A percentile compares a stretch with the other conserved stretches of the same genome.
phyloP scores from a whole-genome alignment of 495 filamentous ascomycete species.

The Lasiosphaeria ovina region DNA sequence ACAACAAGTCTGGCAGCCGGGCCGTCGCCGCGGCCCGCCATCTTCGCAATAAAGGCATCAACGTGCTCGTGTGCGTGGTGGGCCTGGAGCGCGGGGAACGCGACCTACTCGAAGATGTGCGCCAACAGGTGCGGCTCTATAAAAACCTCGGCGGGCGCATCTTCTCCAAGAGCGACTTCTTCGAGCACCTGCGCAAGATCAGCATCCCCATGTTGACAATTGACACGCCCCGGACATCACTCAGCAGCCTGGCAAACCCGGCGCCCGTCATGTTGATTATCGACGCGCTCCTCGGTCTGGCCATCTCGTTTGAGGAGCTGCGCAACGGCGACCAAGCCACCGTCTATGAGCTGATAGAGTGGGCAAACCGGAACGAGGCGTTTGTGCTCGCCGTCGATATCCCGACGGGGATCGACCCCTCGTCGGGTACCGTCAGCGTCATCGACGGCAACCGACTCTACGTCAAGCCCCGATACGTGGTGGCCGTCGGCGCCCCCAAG shows the following conservation, averaged over 20 bases:
- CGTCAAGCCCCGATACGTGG: constrained; percentile 71
- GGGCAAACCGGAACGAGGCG: constrained; percentile 79
- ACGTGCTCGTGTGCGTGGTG: constrained; percentile 78
- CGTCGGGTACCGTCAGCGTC: constrained; percentile 58
- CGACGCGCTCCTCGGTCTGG: constrained; percentile 83
- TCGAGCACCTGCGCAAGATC: constrained; percentile 46
- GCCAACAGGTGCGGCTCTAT: constrained; percentile 72
- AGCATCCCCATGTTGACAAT: constrained; percentile 38
- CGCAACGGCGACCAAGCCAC: constrained; percentile 76
- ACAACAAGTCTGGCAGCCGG: constrained; percentile 79
- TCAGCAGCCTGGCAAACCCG: constrained; percentile 34
- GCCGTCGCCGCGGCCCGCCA: constrained; percentile 85
- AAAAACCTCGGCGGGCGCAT: constrained; percentile 73
- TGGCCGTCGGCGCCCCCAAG: constrained; percentile 81
- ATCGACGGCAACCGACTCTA: constrained; percentile 69
- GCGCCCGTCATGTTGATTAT: constrained; percentile 72
- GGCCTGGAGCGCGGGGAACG: constrained; percentile 67
- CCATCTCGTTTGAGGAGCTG: constrained; percentile 79
- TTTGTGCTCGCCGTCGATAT: constrained; percentile 80
- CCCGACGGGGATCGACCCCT: constrained; percentile 80
- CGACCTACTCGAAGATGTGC: constrained; percentile 67
- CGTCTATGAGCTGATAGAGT: constrained; percentile 79
- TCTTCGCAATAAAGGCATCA: constrained; percentile 73
- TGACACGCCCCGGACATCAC: constrained; percentile 34
- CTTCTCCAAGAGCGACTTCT: constrained; percentile 53